Evolutionary conservation across 202 grass and related monocot species (phyloP), one percentile per base, ranked within the genome.

Genomic region (Dendrocalamus latiflorus): DNA sequence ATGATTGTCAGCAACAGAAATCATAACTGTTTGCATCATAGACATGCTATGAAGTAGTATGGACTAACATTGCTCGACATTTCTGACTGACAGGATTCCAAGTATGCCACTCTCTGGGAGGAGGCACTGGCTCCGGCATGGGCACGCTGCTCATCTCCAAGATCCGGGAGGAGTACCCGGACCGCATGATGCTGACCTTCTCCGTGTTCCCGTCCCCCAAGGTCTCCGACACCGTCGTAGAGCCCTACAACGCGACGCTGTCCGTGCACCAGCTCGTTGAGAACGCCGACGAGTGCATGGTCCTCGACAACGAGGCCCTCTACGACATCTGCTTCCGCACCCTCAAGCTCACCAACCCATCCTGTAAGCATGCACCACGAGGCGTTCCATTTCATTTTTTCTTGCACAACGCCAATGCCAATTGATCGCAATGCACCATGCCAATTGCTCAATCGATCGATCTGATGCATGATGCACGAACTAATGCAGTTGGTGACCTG

Each of bases 211-310:
- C n/a, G n/a, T n/a, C n/a, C n/a, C n/a, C n/a, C n/a, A n/a, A n/a
- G n/a, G n/a, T n/a, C n/a, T n/a, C n/a, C n/a, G n/a, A n/a, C n/a
- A n/a, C n/a, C n/a, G n/a, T n/a, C n/a, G n/a, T n/a, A n/a, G n/a
- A n/a, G n/a, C n/a, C n/a, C n/a, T 93, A 93, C 88, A 93, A 93
- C 80, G 91, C 91, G 24, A 93, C 88, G 7, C 88, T 93, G 9
- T 93, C 88, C 4, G 88, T 91, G 1, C 88, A 91, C 85, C 91
- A 93, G 69, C 88, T 93, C n/a, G 91, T 93, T 4, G 91, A 93
- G 82, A 93, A 93, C 80, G 91, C 91, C 4, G 91, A 93, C 51
- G 91, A 93, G 88, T 93, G 88, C 81, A 93, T 90, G 91, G 91
- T 93, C 30, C 91, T 93, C 64, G 87, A 93, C 81, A 93, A 93